These are phyloP conservation scores for Phyllosticta ampelicida DNA, from an alignment of 2,329 filamentous ascomycete genomes.

Conservation along the genomic window DNA sequence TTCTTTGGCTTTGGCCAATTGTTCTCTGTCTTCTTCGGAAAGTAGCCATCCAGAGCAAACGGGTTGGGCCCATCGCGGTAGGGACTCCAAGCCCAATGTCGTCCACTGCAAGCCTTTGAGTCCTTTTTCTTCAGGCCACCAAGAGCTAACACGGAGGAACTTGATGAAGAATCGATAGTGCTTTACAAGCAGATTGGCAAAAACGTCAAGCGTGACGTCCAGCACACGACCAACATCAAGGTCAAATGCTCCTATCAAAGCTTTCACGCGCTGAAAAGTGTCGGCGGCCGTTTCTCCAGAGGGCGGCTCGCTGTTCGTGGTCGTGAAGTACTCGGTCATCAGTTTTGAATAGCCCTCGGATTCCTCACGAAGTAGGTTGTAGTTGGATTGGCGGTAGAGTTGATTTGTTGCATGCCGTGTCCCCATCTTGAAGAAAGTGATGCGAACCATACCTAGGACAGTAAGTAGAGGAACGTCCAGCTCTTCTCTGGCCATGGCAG, in stretches of 20 bases:
- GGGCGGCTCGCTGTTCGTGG: slow-evolving; percentile 63
- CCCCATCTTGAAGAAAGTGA: slow-evolving; percentile 72
- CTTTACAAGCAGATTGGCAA: slow-evolving; percentile 85
- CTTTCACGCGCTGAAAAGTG: slow-evolving; percentile 86
- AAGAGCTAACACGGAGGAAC: slow-evolving; percentile 80
- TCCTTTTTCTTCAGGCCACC: slow-evolving; percentile 73
- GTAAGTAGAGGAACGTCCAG: slow-evolving; percentile 71
- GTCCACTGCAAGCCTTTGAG: slow-evolving; percentile 38
- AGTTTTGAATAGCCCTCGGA: slow-evolving; percentile 95
- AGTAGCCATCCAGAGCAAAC: slow-evolving; percentile 52
- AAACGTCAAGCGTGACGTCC: slow-evolving; percentile 90
- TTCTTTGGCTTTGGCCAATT: slow-evolving; percentile 46
- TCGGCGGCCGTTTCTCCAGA: slow-evolving; percentile 66
- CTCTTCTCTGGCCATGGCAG: slow-evolving; percentile 63
- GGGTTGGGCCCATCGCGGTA: slow-evolving; percentile 81
- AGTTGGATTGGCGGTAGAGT: slow-evolving; percentile 91
- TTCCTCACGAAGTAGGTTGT: slow-evolving; percentile 90
- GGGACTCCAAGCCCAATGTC: slow-evolving; percentile 47
- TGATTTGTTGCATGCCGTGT: slow-evolving; percentile 88
- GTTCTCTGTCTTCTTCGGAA: slow-evolving; percentile 57
- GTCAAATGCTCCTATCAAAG: slow-evolving; percentile 92
- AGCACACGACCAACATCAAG: slow-evolving; percentile 89
- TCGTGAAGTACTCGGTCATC: slow-evolving; percentile 89
- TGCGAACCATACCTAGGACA: slow-evolving; percentile 66
- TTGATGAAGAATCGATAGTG: slow-evolving; percentile 93